Evolutionary conservation across 164 flowering plant genomes (phyloP).

Genomic region (Macadamia tetraphylla): DNA sequence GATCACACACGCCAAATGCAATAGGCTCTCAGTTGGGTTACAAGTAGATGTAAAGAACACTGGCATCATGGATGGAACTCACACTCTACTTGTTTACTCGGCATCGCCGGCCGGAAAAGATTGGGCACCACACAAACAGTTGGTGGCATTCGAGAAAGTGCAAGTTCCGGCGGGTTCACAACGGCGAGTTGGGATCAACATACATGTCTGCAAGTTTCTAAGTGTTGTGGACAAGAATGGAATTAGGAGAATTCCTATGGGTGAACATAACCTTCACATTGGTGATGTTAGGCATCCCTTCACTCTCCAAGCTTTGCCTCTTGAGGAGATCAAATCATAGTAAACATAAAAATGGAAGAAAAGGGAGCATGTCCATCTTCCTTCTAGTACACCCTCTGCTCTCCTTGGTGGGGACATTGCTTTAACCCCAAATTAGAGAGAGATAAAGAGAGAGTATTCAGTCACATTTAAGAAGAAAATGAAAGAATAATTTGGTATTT

Average conservation of each 20-base stretch:
- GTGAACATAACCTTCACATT: slow-evolving; percentile 57
- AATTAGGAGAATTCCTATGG: slow-evolving; percentile 74
- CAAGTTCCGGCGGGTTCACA: slow-evolving; percentile 39
- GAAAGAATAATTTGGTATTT: too few relatives aligned
- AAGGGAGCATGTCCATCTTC: slow-evolving; percentile 1
- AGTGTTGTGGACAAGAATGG: slow-evolving; percentile 69
- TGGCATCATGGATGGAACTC: slow-evolving; percentile 66
- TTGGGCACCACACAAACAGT: slow-evolving; percentile 65
- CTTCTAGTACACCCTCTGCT: too few relatives aligned
- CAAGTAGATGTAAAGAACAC: slow-evolving; percentile 54
- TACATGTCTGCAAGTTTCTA: slow-evolving; percentile 71
- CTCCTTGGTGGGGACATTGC: too few relatives aligned
- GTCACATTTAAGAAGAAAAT: too few relatives aligned
- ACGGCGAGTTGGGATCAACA: slow-evolving; percentile 33
- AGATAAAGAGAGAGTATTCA: too few relatives aligned
- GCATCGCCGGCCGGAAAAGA: slow-evolving; percentile 53
- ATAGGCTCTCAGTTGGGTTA: slow-evolving; percentile 34
- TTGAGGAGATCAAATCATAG: slow-evolving; percentile 24
- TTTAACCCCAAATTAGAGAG: too few relatives aligned
- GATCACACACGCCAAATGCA: slow-evolving; percentile 67
- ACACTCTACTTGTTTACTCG: slow-evolving; percentile 61
- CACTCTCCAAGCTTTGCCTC: slow-evolving; percentile 41
- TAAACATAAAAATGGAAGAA: neutral
- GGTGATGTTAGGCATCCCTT: slow-evolving; percentile 57
- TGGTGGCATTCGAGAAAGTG: slow-evolving; percentile 70